These are phyloP conservation scores for Cenchrus americanus DNA, from an alignment of 176 grass and related monocot species.

Conservation along the genomic window DNA sequence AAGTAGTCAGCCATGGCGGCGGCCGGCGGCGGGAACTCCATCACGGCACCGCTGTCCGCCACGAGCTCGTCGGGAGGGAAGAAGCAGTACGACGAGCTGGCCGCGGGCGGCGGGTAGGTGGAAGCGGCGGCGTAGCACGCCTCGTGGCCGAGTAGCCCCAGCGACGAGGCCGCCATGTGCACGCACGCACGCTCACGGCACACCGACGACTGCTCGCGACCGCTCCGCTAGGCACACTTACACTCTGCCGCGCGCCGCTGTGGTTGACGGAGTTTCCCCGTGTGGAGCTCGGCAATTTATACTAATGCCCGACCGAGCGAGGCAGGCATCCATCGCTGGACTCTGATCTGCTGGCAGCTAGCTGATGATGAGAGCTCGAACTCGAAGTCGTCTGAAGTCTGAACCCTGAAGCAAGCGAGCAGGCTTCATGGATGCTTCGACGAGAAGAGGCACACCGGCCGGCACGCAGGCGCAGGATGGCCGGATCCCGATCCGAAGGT, in stretches of 20 bases:
- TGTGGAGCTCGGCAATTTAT: constrained; percentile 48
- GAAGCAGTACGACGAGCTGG: constrained; percentile 5
- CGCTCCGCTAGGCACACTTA: background rate
- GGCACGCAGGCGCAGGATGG: no score
- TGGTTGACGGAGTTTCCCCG: constrained; percentile 7
- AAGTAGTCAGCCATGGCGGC: background rate
- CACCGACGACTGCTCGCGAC: background rate
- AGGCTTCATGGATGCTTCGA: constrained; percentile 34
- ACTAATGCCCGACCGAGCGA: background rate
- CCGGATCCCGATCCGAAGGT: constrained; percentile 35
- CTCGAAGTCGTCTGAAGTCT: background rate
- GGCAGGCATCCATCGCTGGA: background rate
- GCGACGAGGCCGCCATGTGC: constrained; percentile 46
- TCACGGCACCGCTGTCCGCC: background rate
- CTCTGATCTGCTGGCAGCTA: background rate
- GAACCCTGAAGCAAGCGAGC: background rate
- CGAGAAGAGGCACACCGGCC: background rate
- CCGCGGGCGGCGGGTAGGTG: background rate
- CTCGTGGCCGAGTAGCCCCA: constrained; percentile 39
- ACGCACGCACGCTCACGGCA: background rate
- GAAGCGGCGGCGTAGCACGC: background rate
- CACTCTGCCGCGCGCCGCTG: background rate
- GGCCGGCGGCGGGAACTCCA: background rate
- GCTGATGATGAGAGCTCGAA: background rate
- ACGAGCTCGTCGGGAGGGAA: background rate